Evolutionary conservation across 352 stramenopile species (phyloP).

Genomic region (Pythium aquatile): DNA sequence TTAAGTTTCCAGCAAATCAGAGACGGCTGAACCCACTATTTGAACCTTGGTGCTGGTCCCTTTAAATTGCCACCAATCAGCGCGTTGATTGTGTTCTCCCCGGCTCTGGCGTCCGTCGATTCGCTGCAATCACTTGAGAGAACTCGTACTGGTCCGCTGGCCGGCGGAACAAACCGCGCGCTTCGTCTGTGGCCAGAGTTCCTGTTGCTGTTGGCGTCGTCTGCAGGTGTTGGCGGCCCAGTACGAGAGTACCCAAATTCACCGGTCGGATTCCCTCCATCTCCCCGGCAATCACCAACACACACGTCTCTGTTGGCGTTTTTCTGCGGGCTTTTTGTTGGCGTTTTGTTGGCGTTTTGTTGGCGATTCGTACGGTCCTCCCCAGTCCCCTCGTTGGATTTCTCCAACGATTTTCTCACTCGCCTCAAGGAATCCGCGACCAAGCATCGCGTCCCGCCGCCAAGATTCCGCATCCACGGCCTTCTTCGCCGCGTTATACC

Average conservation of each 20-base stretch:
- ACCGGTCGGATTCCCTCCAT: not conserved
- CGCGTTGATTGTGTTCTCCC: not conserved
- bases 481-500: not conserved
- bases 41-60: constrained; percentile 15
- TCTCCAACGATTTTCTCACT: not conserved
- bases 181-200: not conserved
- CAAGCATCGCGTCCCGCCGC: not conserved
- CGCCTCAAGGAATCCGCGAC: constrained; percentile 4
- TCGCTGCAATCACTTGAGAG: not conserved
- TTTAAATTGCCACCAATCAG: not conserved
- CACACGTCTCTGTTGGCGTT: not conserved
- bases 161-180: not conserved
- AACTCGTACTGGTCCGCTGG: constrained; percentile 7
- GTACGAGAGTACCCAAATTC: constrained; percentile 29
- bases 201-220: not conserved
- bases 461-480: not conserved
- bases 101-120: constrained; percentile 1
- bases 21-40: constrained; percentile 8
- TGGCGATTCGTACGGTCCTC: not conserved
- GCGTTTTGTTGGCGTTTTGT: constrained; percentile 5
- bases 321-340: not conserved
- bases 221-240: constrained; percentile 29
- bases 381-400: not conserved
- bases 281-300: constrained; percentile 2
- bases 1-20: constrained; percentile 9